A percentile compares a stretch with the other conserved stretches of the same genome.
These are phyloP conservation scores for Abrus precatorius DNA, from an alignment of 306 rosid species.

Conservation along the genomic window DNA sequence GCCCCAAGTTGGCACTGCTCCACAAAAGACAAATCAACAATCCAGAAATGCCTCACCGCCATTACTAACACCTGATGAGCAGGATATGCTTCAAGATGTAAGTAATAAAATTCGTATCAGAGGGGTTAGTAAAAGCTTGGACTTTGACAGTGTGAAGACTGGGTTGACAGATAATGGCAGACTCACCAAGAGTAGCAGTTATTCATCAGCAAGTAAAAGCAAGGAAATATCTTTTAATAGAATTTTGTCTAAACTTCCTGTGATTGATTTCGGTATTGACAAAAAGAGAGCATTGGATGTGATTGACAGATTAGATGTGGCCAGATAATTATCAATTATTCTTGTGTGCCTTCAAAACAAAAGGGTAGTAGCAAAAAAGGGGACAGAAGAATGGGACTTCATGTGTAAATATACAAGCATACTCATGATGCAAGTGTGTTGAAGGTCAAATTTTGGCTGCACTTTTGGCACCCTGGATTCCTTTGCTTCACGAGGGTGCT, in stretches of 20 bases:
- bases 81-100: conserved; percentile 63
- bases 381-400: conserved; percentile 29
- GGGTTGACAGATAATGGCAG: conserved; percentile 48
- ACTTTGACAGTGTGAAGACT: conserved; percentile 56
- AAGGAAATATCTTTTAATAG: conserved; percentile 59
- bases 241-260: conserved; percentile 61
- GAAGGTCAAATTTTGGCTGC: conserved; percentile 40
- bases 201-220: conserved; percentile 61
- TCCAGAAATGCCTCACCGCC: conserved; percentile 23
- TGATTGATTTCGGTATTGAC: conserved; percentile 62
- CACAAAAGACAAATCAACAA: conserved; percentile 48
- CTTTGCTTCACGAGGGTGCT: conserved; percentile 38
- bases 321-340: conserved; percentile 45
- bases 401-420: conserved; percentile 53
- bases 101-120: conserved; percentile 52
- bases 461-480: conserved; percentile 33
- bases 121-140: conserved; percentile 76
- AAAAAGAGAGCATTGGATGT: conserved; percentile 76
- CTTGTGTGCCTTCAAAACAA: conserved; percentile 12
- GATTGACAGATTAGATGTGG: conserved; percentile 69
- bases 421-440: conserved; percentile 45
- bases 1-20: conserved; percentile 44
- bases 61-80: conserved; percentile 63
- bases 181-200: conserved; percentile 68
- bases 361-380: conserved; percentile 1